These are phyloP conservation scores for Aureoboletus auriporus DNA, from an alignment of 768 basidiomycete genomes.

Conservation along the genomic window DNA sequence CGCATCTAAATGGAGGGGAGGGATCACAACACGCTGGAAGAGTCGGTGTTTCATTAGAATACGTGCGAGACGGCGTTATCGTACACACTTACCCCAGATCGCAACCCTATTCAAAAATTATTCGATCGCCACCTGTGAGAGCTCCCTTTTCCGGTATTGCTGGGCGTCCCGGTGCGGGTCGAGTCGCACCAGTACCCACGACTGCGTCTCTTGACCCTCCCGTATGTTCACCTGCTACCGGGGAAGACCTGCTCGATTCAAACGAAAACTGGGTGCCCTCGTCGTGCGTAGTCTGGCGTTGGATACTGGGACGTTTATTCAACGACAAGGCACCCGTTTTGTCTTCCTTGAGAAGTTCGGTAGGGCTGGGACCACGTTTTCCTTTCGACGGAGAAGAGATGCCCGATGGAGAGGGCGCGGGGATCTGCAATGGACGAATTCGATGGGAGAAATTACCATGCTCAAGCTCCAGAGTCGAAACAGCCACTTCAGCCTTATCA, in stretches of 20 bases:
- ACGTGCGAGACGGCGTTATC: neutral
- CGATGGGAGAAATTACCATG: slow-evolving; percentile 1
- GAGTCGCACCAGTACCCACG: slow-evolving; percentile 1
- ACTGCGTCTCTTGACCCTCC: slow-evolving; percentile 2
- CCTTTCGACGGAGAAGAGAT: slow-evolving; percentile 38
- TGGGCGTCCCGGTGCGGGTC: slow-evolving; percentile 3
- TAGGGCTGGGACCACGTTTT: slow-evolving; percentile 70
- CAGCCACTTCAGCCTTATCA: neutral
- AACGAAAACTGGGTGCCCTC: slow-evolving; percentile 11
- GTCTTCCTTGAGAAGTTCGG: slow-evolving; percentile 61
- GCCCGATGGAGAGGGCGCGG: slow-evolving; percentile 14
- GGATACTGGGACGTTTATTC: slow-evolving; percentile 66
- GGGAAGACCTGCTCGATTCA: slow-evolving; percentile 7
- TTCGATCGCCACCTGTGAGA: slow-evolving; percentile 10
- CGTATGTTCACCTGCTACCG: slow-evolving; percentile 6
- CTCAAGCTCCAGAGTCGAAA: neutral
- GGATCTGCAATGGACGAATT: slow-evolving; percentile 5
- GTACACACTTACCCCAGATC: slow-evolving; percentile 12
- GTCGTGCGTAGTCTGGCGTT: slow-evolving; percentile 34
- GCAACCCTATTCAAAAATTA: slow-evolving; percentile 1
- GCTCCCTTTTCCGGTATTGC: slow-evolving; percentile 8
- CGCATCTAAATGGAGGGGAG: slow-evolving; percentile 8
- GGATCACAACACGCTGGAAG: slow-evolving; percentile 3
- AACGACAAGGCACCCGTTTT: slow-evolving; percentile 51
- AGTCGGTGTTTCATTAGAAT: slow-evolving; percentile 6